Evolutionary conservation across 208 protist genomes (phyloP).

Genomic region (Endotrypanum monterogeii): DNA sequence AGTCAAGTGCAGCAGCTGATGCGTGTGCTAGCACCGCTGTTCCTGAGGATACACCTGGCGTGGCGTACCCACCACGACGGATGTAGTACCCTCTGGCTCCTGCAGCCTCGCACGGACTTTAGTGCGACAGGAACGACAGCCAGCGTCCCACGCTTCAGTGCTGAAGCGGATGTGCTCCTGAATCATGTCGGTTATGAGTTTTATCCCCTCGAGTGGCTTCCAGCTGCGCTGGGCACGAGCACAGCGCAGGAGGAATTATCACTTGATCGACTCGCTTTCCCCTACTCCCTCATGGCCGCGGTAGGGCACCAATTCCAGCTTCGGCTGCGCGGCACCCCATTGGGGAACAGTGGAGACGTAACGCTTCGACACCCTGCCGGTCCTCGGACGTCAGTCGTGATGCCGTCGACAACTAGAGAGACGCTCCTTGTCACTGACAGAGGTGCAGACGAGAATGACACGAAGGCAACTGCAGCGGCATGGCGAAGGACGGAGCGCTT

Average conservation of each 20-base stretch:
- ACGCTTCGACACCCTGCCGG: constrained; percentile 34
- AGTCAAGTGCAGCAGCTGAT: constrained; percentile 72
- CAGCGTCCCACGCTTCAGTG: constrained; percentile 39
- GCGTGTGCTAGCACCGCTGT: constrained; percentile 67
- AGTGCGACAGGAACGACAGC: not conserved
- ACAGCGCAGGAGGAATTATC: not conserved
- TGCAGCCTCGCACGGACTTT: constrained; percentile 7
- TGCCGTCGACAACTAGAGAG: constrained; percentile 2
- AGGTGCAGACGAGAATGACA: constrained; percentile 1
- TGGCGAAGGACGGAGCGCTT: constrained; percentile 50
- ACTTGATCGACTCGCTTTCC: constrained; percentile 19
- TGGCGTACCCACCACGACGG: constrained; percentile 25
- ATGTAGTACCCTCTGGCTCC: constrained; percentile 25
- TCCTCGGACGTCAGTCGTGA: constrained; percentile 17
- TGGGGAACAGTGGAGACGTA: constrained; percentile 31
- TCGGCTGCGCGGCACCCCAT: constrained; percentile 34
- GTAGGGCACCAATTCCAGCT: constrained; percentile 77
- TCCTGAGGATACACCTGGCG: constrained; percentile 28
- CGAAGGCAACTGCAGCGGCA: constrained; percentile 25
- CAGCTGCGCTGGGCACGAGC: constrained; percentile 13
- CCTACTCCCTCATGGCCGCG: constrained; percentile 72
- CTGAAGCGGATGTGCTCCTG: constrained; percentile 59
- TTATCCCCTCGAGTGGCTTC: constrained; percentile 85
- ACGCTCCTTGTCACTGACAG: not conserved
- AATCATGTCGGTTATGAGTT: constrained; percentile 81